Evolutionary conservation across 2,329 filamentous ascomycete genomes (phyloP).

Genomic region (Allantophomopsis cytisporea): DNA sequence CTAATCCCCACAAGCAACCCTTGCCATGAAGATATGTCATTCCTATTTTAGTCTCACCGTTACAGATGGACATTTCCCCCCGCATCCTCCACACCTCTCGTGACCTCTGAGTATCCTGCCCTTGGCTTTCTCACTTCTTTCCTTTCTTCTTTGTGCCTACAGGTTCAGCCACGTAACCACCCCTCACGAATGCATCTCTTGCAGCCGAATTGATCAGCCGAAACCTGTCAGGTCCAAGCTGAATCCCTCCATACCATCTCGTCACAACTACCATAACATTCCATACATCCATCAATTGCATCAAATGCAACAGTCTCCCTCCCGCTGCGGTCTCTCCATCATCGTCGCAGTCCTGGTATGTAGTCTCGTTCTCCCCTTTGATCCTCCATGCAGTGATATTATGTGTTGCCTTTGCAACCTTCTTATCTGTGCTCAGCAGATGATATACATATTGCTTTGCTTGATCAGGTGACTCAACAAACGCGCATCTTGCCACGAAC

Average conservation of each 20-base stretch:
- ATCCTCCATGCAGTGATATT: constrained; percentile 96
- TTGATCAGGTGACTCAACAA: constrained; percentile 54
- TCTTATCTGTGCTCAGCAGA: constrained; percentile 70
- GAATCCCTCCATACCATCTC: constrained; percentile 88
- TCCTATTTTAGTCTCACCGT: no score
- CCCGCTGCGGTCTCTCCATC: constrained; percentile 93
- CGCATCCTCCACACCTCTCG: no score
- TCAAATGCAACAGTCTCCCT: constrained; percentile 68
- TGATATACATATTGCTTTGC: constrained; percentile 61
- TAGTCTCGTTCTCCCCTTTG: constrained; percentile 33
- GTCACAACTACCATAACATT: constrained; percentile 86
- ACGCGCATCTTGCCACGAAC: constrained; percentile 68
- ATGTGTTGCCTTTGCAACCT: constrained; percentile 76
- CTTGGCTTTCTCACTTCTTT: constrained; percentile 4
- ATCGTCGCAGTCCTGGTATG: constrained; percentile 86
- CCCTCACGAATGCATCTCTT: constrained; percentile 70
- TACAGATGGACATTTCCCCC: no score
- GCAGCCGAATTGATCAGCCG: constrained; percentile 79
- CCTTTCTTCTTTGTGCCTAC: constrained; percentile 28
- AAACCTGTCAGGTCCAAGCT: constrained; percentile 80
- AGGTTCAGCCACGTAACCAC: constrained; percentile 48
- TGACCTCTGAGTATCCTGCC: no score
- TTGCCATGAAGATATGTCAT: no score
- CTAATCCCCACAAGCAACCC: no score
- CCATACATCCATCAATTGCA: constrained; percentile 94